Evolutionary conservation across 2,329 filamentous ascomycete genomes (phyloP).

Genomic region (Shiraia bambusicola): DNA sequence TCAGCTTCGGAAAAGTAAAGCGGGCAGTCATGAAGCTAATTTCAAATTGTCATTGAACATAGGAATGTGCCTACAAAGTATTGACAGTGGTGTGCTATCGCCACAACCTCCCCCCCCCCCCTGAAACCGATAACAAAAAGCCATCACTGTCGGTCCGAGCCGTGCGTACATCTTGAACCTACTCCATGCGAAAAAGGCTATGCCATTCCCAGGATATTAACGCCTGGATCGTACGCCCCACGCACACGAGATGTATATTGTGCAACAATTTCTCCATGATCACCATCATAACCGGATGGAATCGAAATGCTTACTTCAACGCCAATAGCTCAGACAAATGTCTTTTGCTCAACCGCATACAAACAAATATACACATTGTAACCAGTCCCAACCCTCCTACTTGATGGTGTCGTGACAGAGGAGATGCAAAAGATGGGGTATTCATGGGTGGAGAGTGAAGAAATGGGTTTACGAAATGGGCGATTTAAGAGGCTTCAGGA

Average conservation of each 20-base stretch:
- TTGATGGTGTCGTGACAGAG: slow-evolving; percentile 1
- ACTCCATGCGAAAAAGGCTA: too few relatives aligned
- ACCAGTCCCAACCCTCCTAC: not conserved
- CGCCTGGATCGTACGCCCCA: too few relatives aligned
- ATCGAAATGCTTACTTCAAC: slow-evolving; percentile 18
- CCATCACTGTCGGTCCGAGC: not conserved
- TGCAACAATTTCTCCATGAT: too few relatives aligned
- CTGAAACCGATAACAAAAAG: not conserved
- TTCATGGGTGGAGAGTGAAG: slow-evolving; percentile 18
- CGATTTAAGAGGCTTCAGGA: slow-evolving; percentile 3
- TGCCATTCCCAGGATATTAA: too few relatives aligned
- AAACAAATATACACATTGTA: slow-evolving; percentile 7
- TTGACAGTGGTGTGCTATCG: not conserved
- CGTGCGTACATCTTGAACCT: too few relatives aligned
- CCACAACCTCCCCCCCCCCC: not conserved
- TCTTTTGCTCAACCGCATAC: slow-evolving; percentile 4
- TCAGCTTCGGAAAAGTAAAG: too few relatives aligned
- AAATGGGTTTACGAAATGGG: slow-evolving; percentile 3
- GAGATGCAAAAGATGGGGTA: slow-evolving; percentile 20
- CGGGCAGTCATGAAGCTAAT: not conserved
- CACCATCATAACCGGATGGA: slow-evolving; percentile 4
- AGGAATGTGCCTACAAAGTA: not conserved
- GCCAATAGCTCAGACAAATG: slow-evolving; percentile 16
- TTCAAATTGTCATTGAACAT: too few relatives aligned
- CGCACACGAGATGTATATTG: too few relatives aligned